Evolutionary conservation across 345 rosid species (phyloP), one percentile per base, ranked within the genome.

Genomic region (Limnanthes douglasii): DNA sequence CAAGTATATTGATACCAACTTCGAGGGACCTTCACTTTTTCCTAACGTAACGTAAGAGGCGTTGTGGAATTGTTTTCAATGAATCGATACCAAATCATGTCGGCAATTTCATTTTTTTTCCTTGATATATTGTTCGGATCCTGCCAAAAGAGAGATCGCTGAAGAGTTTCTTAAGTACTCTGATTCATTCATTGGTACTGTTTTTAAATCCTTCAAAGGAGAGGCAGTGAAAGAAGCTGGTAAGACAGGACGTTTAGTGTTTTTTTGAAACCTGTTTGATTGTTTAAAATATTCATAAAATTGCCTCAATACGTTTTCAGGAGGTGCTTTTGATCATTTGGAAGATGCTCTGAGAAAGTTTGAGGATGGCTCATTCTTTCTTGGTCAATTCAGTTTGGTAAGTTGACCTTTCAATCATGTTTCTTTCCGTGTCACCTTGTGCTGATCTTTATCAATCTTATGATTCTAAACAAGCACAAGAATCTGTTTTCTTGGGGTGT

Each of bases 291-390:
- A 31, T 15, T 7, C 15, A 33, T 11, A 3, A 34, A 20, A 45
- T 59, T 57, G 56, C 5, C 23, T 32, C 61, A 88, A 94, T 51
- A 47, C 61, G 84, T 48, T 37, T 27, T 21, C 66, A 76, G 95
- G 49, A 13, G 51, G 59, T 41, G 77, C 60, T 30, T 74, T 88
- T 25, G 92, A 79, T 70, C 51, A 55, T 65, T 44, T 83, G 43
- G 95, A 88, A 66, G 59, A 66, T 39, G 65, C 79, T 45, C 65
- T 79, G 37, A 41, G 53, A 1, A 88, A 66, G 30, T 76, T 70
- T 17, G 70, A 65, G 38, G 95, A 84, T 16, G 95, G 97, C 0
- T 79, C 97, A 5, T 83, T 83, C 76, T 72, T 88, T 56, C 94
- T 83, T 21, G 92, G 95, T 17, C 75, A 68, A 46, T 52, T 72